phyloP scores from a whole-genome alignment of 345 rosid genomes.

The Firmiana major region DNA sequence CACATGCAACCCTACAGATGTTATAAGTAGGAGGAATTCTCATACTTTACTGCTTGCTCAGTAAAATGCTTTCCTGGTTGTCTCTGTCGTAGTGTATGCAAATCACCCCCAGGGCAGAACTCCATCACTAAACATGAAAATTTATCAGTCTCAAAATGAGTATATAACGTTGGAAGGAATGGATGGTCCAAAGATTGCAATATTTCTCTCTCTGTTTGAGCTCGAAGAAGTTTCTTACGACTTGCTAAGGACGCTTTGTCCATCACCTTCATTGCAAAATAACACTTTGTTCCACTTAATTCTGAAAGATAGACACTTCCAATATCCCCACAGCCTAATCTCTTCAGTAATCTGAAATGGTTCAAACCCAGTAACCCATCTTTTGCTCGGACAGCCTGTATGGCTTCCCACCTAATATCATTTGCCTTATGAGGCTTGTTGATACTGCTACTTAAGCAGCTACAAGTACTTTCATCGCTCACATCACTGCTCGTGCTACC shows the following conservation, averaged over 20 bases:
- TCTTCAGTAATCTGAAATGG: constrained; percentile 72
- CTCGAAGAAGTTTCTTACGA: constrained; percentile 74
- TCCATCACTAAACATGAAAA: constrained; percentile 87
- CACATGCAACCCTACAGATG: background rate
- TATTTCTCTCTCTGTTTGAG: constrained; percentile 82
- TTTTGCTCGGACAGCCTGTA: constrained; percentile 61
- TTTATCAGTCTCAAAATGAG: constrained; percentile 78
- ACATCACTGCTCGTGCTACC: constrained; percentile 73
- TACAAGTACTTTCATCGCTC: constrained; percentile 66
- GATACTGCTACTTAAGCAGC: constrained; percentile 59
- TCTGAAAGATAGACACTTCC: constrained; percentile 78
- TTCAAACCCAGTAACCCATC: constrained; percentile 63
- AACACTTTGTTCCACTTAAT: constrained; percentile 59
- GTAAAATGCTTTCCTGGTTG: constrained; percentile 79
- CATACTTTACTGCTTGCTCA: constrained; percentile 81
- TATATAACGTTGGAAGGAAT: constrained; percentile 70
- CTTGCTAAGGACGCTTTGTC: constrained; percentile 70
- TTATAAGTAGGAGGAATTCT: constrained; percentile 12
- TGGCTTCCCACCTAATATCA: constrained; percentile 74
- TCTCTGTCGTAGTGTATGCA: constrained; percentile 77
- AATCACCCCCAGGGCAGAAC: constrained; percentile 81
- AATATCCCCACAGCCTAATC: constrained; percentile 77
- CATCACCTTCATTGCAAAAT: constrained; percentile 76
- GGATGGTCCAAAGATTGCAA: constrained; percentile 75
- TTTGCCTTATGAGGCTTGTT: constrained; percentile 79